phyloP scores from a whole-genome alignment of 2,329 filamentous ascomycete genomes.

The Trichoderma arundinaceum region DNA sequence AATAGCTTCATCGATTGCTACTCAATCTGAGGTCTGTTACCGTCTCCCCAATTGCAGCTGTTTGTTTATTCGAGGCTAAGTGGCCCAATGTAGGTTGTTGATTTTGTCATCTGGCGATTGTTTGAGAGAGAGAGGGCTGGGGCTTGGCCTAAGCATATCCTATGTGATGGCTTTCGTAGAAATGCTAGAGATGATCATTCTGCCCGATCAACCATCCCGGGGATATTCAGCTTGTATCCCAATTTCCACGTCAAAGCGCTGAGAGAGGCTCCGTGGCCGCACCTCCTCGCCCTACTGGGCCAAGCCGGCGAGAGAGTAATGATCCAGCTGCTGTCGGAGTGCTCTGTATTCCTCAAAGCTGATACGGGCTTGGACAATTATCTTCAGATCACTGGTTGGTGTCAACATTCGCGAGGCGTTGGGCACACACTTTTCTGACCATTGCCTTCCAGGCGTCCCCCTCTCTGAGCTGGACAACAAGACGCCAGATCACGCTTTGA shows the following conservation, averaged over 20 bases:
- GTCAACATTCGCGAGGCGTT: neutral
- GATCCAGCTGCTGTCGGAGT: conserved; percentile 76
- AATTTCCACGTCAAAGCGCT: conserved; percentile 75
- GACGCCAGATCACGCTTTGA: neutral
- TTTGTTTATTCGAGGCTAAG: conserved; percentile 31
- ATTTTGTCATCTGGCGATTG: conserved; percentile 77
- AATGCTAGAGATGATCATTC: conserved; percentile 46
- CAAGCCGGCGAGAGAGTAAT: conserved; percentile 77
- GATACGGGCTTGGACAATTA: conserved; percentile 67
- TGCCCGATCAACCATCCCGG: conserved; percentile 60
- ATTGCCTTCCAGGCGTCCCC: conserved; percentile 50
- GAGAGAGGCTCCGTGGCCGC: conserved; percentile 75
- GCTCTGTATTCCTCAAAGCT: conserved; percentile 73
- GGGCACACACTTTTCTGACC: neutral
- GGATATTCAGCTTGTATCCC: conserved; percentile 65
- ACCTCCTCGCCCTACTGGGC: conserved; percentile 75
- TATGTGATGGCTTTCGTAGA: conserved; percentile 80
- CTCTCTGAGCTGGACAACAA: conserved; percentile 51
- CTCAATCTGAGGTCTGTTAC: conserved; percentile 65
- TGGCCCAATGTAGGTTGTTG: conserved; percentile 63
- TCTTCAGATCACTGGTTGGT: conserved; percentile 77
- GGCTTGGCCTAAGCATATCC: conserved; percentile 69
- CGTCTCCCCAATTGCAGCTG: conserved; percentile 13
- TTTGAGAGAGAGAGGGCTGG: conserved; percentile 64
- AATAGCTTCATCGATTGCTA: conserved; percentile 53